Percentiles rank a stretch among this genome's conserved stretches.
Conservation (phyloP, 2,329 filamentous ascomycete species). For the Pseudogymnoascus sp. region DNA sequence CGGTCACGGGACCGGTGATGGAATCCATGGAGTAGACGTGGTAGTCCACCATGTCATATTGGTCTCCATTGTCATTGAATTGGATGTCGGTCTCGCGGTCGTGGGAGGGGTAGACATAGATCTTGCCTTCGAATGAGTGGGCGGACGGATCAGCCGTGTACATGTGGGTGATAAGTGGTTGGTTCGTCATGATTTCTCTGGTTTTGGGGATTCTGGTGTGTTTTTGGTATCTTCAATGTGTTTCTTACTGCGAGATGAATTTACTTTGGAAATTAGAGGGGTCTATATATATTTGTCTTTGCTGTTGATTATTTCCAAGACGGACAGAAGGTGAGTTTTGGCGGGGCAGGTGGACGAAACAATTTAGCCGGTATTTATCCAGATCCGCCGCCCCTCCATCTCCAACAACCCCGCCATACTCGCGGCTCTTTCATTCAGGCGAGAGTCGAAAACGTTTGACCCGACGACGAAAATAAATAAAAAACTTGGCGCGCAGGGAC, state of each 20-base stretch:
- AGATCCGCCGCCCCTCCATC: slow-evolving; percentile 6
- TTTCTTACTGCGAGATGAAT: neutral
- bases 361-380: slow-evolving; percentile 7
- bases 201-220: neutral
- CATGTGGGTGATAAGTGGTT: slow-evolving; percentile 62
- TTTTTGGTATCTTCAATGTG: neutral
- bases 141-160: slow-evolving; percentile 77
- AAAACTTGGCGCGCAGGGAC: neutral
- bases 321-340: slow-evolving; percentile 6
- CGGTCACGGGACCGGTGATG: slow-evolving; percentile 52
- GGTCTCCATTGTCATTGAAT: slow-evolving; percentile 78
- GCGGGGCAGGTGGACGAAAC: neutral
- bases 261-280: neutral
- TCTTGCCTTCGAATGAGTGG: slow-evolving; percentile 66
- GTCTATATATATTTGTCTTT: neutral
- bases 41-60: slow-evolving; percentile 75
- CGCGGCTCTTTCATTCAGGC: slow-evolving; percentile 7
- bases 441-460: neutral
- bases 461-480: slow-evolving; percentile 1
- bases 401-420: slow-evolving; percentile 2
- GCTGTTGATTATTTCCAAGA: neutral
- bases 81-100: slow-evolving; percentile 67
- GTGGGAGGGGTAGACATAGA: slow-evolving; percentile 78
- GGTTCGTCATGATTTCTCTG: slow-evolving; percentile 1
- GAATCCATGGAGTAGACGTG: slow-evolving; percentile 61